Base-by-base conservation (phyloP, 2,329 filamentous ascomycete genomes). In the Trichoderma aggressivum region DNA sequence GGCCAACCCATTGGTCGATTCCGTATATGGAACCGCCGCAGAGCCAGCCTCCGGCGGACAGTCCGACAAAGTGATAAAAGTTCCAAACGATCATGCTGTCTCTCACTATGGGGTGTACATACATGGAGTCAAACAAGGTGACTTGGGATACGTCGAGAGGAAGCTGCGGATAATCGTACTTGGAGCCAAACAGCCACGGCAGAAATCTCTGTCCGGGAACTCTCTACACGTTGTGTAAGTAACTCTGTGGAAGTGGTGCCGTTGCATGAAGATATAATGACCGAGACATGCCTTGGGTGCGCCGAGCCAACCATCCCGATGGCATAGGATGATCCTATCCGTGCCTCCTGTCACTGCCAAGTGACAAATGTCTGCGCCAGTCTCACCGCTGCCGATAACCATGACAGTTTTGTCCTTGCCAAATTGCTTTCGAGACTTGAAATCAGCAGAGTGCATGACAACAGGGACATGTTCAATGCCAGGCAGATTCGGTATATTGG, bases 341-440 rank as follows among this genome's bases (percentile, higher is more conserved):
- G 82, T 81, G 5, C 78, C 74, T 1, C 79, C 79, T 1, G 80
- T 85, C 3, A 84, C 76, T 6, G 82, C 82, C 24, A 84, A 77
- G 65, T 83, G 77, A 11, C 78, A 78, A 28, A 85, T 73, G 58
- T 85, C 83, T 72, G 82, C 81, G 8, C 78, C 81, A 0, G 83
- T 84, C 72, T 85, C 83, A 10, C 83, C 82, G 12, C 77, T 80
- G 1, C 83, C 83, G 5, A 85, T 72, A 63, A 85, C 76, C 71
- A 85, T 72, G 24, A 85, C 79, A 10, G 81, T 80, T 36, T 79
- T 82, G 14, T 76, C 76, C 7, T 76, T 66, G 21, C 81, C 81
- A 69, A 85, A 82, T 71, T 84, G 80, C 39, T 76, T 73, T 11
- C 79, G 77, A 2, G 70, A 74, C 76, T 85, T 84, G 75, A 85